A percentile compares a stretch with the other conserved stretches of the same genome.
Evolutionary conservation across 345 rosid species (phyloP).

Genomic region (Eucalyptus viminalis): DNA sequence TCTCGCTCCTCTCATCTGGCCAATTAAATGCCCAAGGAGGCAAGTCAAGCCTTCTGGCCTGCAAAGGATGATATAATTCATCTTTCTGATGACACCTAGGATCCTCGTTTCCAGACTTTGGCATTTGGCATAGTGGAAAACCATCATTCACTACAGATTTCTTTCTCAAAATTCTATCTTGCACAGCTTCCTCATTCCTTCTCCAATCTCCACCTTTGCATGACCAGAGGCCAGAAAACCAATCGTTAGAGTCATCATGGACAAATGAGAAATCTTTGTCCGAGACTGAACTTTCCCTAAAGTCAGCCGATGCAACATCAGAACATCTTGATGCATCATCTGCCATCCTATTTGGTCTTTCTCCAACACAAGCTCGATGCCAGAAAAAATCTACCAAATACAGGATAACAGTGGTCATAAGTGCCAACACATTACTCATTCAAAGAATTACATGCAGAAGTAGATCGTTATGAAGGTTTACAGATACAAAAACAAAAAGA

Average conservation of each 20-base stretch:
- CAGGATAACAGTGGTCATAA: not conserved
- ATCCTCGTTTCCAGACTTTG: slow-evolving; percentile 79
- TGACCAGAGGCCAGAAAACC: slow-evolving; percentile 77
- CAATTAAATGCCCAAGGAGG: slow-evolving; percentile 85
- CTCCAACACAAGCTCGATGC: slow-evolving; percentile 18
- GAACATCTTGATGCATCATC: slow-evolving; percentile 21
- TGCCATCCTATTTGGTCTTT: slow-evolving; percentile 11
- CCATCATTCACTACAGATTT: slow-evolving; percentile 89
- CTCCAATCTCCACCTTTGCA: slow-evolving; percentile 99
- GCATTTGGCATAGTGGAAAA: slow-evolving; percentile 90
- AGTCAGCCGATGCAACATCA: slow-evolving; percentile 25
- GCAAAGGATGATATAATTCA: slow-evolving; percentile 67
- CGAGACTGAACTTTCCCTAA: slow-evolving; percentile 8
- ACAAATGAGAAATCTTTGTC: slow-evolving; percentile 27
- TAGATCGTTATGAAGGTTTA: not conserved
- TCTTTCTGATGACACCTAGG: slow-evolving; percentile 90
- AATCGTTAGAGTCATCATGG: slow-evolving; percentile 34
- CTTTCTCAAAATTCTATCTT: slow-evolving; percentile 50
- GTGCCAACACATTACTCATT: not conserved
- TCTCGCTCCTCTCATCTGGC: slow-evolving; percentile 63
- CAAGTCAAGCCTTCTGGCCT: slow-evolving; percentile 79
- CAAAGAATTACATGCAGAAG: not conserved
- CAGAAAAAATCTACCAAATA: slow-evolving; percentile 27
- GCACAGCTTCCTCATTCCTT: slow-evolving; percentile 67
- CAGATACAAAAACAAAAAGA: not conserved